Base-by-base conservation (phyloP, 805 yeast species). In the Saccharomycopsis selenospora region DNA sequence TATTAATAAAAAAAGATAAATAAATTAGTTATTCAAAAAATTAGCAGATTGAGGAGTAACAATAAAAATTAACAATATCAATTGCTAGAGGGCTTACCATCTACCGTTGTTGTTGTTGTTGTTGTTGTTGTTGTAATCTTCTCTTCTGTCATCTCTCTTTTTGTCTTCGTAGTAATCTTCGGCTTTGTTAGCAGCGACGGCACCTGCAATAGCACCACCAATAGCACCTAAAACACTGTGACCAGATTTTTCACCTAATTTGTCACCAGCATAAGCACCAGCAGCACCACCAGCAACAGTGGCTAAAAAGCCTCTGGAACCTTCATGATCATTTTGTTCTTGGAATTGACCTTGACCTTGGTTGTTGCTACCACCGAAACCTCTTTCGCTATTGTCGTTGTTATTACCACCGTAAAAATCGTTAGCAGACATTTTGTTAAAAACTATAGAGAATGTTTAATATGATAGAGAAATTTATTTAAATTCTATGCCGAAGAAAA, bases 161-260 rank as follows among this genome's bases (percentile, higher is more conserved):
- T 49, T 53, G 48, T 64, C 55, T 50, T 69, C 70, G 52, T 60
- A 57, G 41, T 55, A 58, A 57, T 73, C 69, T 57, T 71, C 75
- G 28, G 69, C 54, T 62, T 76, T 73, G 65, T 76, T 70, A 42
- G 79, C 81, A 23, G 69, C 67, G 48, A 75, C 55, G 6, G 80
- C 81, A 61, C 82, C 82, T 26, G 68, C 73, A 51, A 77, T 51
- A 38, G 77, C 80, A 61, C 82, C 83, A 26, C 68, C 69, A 48
- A 74, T 61, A 43, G 72, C 71, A 44, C 76, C 75, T 20, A 75
- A 52, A 17, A 65, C 66, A 25, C 69, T 62, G 62, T 71, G 75
- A 22, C 26, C 26, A 29, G 41, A 47, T 26, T 58, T 49, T 27
- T 70, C 69, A 42, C 71, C 66, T 11, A 70, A 33, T 54, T 72